Conservation (phyloP, 805 yeast genomes). For the Tetrapisispora nanseiensis region DNA sequence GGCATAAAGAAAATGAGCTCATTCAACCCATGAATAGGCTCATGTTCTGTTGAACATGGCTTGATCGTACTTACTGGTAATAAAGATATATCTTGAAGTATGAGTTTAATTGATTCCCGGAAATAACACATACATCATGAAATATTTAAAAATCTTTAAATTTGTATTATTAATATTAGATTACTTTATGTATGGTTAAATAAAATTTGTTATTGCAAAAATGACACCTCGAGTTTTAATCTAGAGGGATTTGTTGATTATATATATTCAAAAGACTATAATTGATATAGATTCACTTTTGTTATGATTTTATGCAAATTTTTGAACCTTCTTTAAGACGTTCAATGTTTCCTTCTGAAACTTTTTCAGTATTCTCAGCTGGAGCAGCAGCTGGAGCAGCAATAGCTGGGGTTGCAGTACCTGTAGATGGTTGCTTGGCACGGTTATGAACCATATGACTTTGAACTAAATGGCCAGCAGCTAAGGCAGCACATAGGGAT, state of each 20-base stretch:
- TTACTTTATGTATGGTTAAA: background rate
- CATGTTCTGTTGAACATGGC: too few relatives aligned
- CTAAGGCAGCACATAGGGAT: slow-evolving; percentile 89
- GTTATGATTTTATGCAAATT: slow-evolving; percentile 56
- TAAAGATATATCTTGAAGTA: too few relatives aligned
- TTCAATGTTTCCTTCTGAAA: slow-evolving; percentile 27
- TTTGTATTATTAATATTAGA: background rate
- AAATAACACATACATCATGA: too few relatives aligned
- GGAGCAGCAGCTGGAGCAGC: background rate
- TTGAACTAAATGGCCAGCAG: slow-evolving; percentile 97
- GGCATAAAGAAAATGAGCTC: too few relatives aligned
- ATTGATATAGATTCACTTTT: background rate
- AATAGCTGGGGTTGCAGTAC: slow-evolving; percentile 17
- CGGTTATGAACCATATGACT: slow-evolving; percentile 96
- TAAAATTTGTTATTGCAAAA: background rate
- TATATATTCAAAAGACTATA: background rate
- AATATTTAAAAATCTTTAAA: too few relatives aligned
- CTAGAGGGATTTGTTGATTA: background rate
- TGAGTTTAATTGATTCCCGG: too few relatives aligned
- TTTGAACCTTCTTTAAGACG: slow-evolving; percentile 64
- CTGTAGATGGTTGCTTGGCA: slow-evolving; percentile 38
- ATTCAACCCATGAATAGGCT: too few relatives aligned
- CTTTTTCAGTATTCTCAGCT: background rate
- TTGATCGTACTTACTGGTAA: too few relatives aligned
- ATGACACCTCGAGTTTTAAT: background rate